Percentiles rank a stretch among this genome's conserved stretches.
Conservation (phyloP, 495 filamentous ascomycete genomes). For the Neurospora cerealis region DNA sequence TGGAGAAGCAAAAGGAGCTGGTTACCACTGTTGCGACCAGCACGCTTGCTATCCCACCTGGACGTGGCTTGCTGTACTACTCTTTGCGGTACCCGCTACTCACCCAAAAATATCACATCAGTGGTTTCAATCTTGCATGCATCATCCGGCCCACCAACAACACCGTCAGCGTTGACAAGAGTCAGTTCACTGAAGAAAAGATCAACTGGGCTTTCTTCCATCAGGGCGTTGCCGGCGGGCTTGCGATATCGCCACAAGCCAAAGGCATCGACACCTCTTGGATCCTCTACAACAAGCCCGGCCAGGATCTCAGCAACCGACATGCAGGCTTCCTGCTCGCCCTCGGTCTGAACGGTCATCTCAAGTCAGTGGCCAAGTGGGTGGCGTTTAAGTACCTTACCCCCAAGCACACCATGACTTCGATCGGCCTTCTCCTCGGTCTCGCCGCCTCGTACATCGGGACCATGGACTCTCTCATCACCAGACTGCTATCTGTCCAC, state of each 20-base stretch:
- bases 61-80: slow-evolving; percentile 75
- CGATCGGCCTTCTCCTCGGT: slow-evolving; percentile 85
- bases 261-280: slow-evolving; percentile 95
- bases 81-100: slow-evolving; percentile 72
- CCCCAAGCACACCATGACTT: slow-evolving; percentile 97
- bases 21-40: slow-evolving; percentile 75
- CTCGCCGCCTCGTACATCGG: slow-evolving; percentile 88
- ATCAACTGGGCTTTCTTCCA: slow-evolving; percentile 98
- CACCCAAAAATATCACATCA: slow-evolving; percentile 80
- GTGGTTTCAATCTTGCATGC: slow-evolving; percentile 79
- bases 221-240: slow-evolving; percentile 78
- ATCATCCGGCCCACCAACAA: slow-evolving; percentile 85
- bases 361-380: slow-evolving; percentile 92
- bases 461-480: slow-evolving; percentile 92
- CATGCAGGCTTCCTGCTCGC: slow-evolving; percentile 91
- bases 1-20: slow-evolving; percentile 87
- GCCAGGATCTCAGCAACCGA: slow-evolving; percentile 73
- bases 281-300: slow-evolving; percentile 96
- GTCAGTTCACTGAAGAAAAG: slow-evolving; percentile 82
- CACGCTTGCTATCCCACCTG: slow-evolving; percentile 78
- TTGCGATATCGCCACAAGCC: slow-evolving; percentile 81
- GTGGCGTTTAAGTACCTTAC: slow-evolving; percentile 97
- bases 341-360: slow-evolving; percentile 88
- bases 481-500: slow-evolving; percentile 92
- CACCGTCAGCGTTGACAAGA: slow-evolving; percentile 78